Evolutionary conservation across 2,329 filamentous ascomycete genomes (phyloP), one percentile per base, ranked within the genome.

Genomic region (Fonsecaea erecta): DNA sequence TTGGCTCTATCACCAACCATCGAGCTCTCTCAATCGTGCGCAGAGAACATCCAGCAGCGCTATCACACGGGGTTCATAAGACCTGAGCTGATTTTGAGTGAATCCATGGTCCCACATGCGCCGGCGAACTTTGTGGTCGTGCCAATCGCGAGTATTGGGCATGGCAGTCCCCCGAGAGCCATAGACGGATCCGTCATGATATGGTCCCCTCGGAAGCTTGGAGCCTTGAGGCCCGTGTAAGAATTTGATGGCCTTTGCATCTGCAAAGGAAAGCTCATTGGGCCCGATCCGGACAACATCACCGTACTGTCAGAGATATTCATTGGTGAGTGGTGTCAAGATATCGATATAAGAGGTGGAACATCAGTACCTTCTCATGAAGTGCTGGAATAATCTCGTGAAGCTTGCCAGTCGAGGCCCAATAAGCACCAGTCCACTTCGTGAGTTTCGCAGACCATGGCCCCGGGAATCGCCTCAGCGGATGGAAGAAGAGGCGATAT

Each of bases 61-160:
- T 12, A 54, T 59, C 7, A 61, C 18, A 18, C 12, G 35, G 6
- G 21, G 26, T 16, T 68, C 75, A 52, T 76, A 90, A 90, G 26
- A 85, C 94, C 94, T 53, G 85, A 79, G 71, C 92, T 90, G 0
- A 90, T 90, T 76, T 93, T 93, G 75, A 93, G 93, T 18, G 30
- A 54, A 54, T 14, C 52, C 52, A 14, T 54, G 52, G n/a, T 54
- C 52, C 52, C 52, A 54, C 32, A 54, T 34, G 3, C 52, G 52
- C 6, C 52, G 52, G 16, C 52, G 52, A n/a, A 54, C 52, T 34
- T 32, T n/a, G 30, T 54, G 52, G n/a, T 54, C 32, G 16, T 54
- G 12, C 52, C 52, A 54, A 32, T 54, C 52, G 7, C 52, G 30
- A 11, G 26, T 32, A 32, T 28, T 32, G 5, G 30, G 26, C 30